These are phyloP conservation scores for Tarenaya hassleriana DNA, from an alignment of 345 rosid species.

Conservation along the genomic window DNA sequence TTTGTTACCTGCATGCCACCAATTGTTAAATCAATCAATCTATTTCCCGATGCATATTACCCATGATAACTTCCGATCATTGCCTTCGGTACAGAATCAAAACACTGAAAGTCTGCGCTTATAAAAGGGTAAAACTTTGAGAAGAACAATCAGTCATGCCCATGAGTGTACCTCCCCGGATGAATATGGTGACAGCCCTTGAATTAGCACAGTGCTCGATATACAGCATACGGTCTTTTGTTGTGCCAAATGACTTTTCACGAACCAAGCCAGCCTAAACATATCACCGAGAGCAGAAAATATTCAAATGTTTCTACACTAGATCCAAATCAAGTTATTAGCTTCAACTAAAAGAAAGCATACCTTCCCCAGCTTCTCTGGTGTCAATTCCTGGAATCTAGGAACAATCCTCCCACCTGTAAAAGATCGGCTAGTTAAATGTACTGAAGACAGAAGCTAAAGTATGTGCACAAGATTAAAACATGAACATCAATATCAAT, in stretches of 20 bases:
- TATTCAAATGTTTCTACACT: background rate
- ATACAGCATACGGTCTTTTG: constrained; percentile 74
- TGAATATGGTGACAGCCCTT: constrained; percentile 68
- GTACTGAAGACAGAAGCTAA: background rate
- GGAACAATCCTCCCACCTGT: constrained; percentile 97
- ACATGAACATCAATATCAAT: background rate
- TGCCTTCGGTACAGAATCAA: too few relatives aligned
- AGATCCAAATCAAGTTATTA: background rate
- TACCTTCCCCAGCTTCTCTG: constrained; percentile 94
- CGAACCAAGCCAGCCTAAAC: constrained; percentile 78
- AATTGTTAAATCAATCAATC: background rate
- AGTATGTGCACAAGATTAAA: background rate
- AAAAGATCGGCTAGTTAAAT: background rate
- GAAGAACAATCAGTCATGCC: background rate
- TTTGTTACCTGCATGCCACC: constrained; percentile 65
- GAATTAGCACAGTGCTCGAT: constrained; percentile 80
- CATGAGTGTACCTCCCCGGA: constrained; percentile 56
- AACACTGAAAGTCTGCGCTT: too few relatives aligned
- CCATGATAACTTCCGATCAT: too few relatives aligned
- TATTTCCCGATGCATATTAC: too few relatives aligned
- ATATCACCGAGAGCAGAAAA: background rate
- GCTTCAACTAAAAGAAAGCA: constrained; percentile 16
- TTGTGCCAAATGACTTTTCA: constrained; percentile 74
- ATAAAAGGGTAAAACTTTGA: too few relatives aligned
- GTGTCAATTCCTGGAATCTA: constrained; percentile 90